Base-by-base conservation (phyloP, 768 basidiomycete species). In the Agrocybe praecox region DNA sequence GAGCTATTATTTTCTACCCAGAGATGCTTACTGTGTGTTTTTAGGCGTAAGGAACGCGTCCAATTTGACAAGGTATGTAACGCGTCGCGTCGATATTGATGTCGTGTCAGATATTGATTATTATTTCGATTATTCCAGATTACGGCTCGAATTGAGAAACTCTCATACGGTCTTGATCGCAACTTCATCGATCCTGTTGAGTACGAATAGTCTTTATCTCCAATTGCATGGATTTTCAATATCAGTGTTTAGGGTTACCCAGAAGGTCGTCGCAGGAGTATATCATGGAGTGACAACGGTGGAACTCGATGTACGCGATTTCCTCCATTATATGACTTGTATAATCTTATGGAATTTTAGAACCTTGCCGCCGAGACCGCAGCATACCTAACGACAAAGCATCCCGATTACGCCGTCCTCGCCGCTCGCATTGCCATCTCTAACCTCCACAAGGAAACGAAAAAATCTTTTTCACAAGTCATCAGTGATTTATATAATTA, bases 341-440 rank as follows among this genome's bases (percentile, higher is more conserved):
- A 43, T 55, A 57, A 23, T 23, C 8, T 10, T 23, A 11, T 11
- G 8, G 8, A 9, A 29, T 19, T 17, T n/a, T 54, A 96, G 94
- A 98, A 97, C 72, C 88, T 98, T 40, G 96, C 96, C 0, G 89
- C 96, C 7, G 96, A 98, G 76, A 99, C 97, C 3, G 95, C 97
- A 9, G 97, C 97, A 0, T 98, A 89, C 71, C 86, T 98, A 59
- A 98, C 97, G 5, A 98, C 96, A 23, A 94, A 93, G 63, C 94
- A 96, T 68, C 95, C 96, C 8, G 97, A 99, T 70, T 99, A 99
- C 65, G 97, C 97, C 22, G 88, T 98, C 58, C 92, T 99, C 60
- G 97, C 97, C 6, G 97, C 97, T 19, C 94, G 97, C 56, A 98
- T 99, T 52, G 97, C 97, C 54, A 94, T 99, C 66, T 98, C 96